phyloP scores from a whole-genome alignment of 1,284 basidiomycete species.

The Ustilago tritici region DNA sequence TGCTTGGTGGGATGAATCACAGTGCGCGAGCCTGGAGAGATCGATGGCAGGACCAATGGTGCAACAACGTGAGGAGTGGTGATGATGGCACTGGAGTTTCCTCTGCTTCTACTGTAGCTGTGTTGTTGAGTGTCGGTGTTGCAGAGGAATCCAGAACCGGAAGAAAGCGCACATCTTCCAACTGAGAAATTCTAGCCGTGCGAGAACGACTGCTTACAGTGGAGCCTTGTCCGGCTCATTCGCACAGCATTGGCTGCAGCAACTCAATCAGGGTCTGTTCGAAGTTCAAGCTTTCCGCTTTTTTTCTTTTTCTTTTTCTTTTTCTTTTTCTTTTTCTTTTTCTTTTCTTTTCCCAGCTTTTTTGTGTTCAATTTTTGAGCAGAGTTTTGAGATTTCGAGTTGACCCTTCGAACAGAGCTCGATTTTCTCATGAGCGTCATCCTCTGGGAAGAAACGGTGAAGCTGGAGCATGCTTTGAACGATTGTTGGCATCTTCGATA shows the following conservation, averaged over 20 bases:
- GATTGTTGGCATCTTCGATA: too few relatives aligned
- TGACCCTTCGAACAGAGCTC: too few relatives aligned
- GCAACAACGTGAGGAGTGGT: neutral
- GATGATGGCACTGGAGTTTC: neutral
- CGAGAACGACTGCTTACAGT: slow-evolving; percentile 2
- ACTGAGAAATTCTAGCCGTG: slow-evolving; percentile 8
- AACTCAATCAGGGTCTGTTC: neutral
- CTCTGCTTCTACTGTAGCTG: neutral
- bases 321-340: neutral
- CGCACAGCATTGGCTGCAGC: neutral
- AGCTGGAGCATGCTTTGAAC: too few relatives aligned
- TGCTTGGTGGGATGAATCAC: neutral
- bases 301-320: neutral
- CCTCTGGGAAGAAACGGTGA: too few relatives aligned
- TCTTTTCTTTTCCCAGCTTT: too few relatives aligned
- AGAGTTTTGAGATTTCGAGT: too few relatives aligned
- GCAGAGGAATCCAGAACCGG: slow-evolving; percentile 12
- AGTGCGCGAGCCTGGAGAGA: neutral
- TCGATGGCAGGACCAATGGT: neutral
- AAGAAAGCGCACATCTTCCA: slow-evolving; percentile 6
- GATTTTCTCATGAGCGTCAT: too few relatives aligned
- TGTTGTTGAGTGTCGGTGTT: neutral
- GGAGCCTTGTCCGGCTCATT: neutral
- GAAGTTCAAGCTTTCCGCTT: neutral
- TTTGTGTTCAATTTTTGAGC: too few relatives aligned